Evolutionary conservation across 495 filamentous ascomycete species (phyloP).

Genomic region (Penicillium cataractarum): DNA sequence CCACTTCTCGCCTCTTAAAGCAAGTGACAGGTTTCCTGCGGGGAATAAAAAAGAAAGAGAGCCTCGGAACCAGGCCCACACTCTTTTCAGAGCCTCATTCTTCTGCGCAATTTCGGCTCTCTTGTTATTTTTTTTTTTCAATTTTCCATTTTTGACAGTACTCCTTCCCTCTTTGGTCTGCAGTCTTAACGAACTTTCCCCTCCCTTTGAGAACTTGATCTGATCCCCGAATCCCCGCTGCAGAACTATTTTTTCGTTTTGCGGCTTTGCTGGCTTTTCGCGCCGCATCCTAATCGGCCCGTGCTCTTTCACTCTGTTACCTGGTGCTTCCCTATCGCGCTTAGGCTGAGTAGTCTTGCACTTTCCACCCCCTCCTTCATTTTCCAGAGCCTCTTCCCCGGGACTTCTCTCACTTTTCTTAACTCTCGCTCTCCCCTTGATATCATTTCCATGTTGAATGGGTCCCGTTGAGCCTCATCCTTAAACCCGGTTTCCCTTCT

Average conservation of each 20-base stretch:
- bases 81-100: background rate
- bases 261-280: slow-evolving; percentile 7
- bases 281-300: background rate
- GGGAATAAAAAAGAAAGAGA: slow-evolving; percentile 13
- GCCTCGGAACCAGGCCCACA: slow-evolving; percentile 5
- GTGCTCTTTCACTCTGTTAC: too few relatives aligned
- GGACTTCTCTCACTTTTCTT: background rate
- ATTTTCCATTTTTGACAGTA: background rate
- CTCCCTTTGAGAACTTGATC: too few relatives aligned
- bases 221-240: background rate
- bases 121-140: background rate
- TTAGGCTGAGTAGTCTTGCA: background rate
- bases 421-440: background rate
- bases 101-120: background rate
- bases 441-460: slow-evolving; percentile 6
- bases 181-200: too few relatives aligned
- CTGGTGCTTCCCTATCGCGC: slow-evolving; percentile 4
- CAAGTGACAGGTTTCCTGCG: slow-evolving; percentile 8
- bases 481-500: background rate
- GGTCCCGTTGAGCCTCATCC: slow-evolving; percentile 6
- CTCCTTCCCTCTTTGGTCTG: background rate
- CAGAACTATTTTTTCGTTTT: background rate
- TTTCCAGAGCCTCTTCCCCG: background rate
- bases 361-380: background rate
- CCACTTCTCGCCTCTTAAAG: too few relatives aligned